Percentiles rank a stretch among this genome's conserved stretches.
Conservation (phyloP, 352 stramenopile species). For the Hyaloperonospora brassicae region DNA sequence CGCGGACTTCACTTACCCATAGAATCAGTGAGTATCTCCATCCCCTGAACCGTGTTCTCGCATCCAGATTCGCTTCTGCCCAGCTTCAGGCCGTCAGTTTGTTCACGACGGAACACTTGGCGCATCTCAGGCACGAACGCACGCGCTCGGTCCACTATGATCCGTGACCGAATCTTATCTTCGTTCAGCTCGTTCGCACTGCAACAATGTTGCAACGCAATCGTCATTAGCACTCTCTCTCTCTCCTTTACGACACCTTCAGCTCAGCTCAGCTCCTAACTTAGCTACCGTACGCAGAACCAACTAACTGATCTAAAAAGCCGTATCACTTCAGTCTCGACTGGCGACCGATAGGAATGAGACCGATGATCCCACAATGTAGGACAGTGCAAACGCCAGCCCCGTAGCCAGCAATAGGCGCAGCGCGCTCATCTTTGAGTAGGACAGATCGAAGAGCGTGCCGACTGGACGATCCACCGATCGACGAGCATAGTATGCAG, state of each 20-base stretch:
- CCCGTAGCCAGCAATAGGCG: constrained; percentile 34
- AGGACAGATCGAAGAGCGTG: constrained; percentile 32
- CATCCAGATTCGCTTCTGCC: constrained; percentile 33
- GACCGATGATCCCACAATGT: constrained; percentile 38
- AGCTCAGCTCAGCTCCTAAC: no score
- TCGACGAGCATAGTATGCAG: constrained; percentile 43
- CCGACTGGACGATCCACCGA: constrained; percentile 39
- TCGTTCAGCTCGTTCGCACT: constrained; percentile 45
- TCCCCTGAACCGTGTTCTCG: constrained; percentile 50
- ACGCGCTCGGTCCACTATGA: constrained; percentile 42
- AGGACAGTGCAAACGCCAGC: constrained; percentile 34
- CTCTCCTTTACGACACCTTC: no score
- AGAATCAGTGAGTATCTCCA: constrained; percentile 43
- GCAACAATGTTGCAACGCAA: not conserved
- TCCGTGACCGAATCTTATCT: constrained; percentile 49
- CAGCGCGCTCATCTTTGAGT: constrained; percentile 30
- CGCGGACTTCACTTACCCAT: constrained; percentile 25
- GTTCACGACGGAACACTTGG: constrained; percentile 40
- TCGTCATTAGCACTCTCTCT: not conserved
- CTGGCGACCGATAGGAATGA: constrained; percentile 18
- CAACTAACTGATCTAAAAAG: no score
- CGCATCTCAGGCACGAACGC: constrained; percentile 22
- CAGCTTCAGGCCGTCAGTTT: constrained; percentile 36
- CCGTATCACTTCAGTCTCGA: constrained; percentile 10
- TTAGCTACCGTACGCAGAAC: no score